phyloP scores from a whole-genome alignment of 495 filamentous ascomycete genomes.

The Articulospora tetracladia region DNA sequence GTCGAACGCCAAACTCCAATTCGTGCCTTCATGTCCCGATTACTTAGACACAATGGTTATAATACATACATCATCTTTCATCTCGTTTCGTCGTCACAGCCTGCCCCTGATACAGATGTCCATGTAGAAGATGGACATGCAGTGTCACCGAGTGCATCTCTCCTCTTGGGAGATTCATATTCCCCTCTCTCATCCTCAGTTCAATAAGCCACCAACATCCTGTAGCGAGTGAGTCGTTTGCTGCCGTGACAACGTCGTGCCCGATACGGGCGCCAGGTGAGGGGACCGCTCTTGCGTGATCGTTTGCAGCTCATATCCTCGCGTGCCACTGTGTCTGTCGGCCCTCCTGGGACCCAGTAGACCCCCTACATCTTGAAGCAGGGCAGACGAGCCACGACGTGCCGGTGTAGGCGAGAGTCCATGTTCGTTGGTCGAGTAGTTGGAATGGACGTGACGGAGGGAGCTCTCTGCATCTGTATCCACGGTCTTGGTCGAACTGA shows the following conservation, averaged over 20 bases:
- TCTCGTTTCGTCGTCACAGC: background rate
- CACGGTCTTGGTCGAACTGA: constrained; percentile 8
- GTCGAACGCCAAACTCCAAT: background rate
- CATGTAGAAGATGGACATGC: background rate
- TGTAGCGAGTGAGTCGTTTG: constrained; percentile 14
- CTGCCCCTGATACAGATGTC: background rate
- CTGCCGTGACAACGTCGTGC: background rate
- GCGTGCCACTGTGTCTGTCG: background rate
- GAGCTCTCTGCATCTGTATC: constrained; percentile 24
- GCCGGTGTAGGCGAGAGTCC: constrained; percentile 12
- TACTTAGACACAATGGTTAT: background rate
- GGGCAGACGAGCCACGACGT: constrained; percentile 14
- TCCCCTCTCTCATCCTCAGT: background rate
- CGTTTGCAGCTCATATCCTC: constrained; percentile 22
- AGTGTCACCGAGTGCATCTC: background rate
- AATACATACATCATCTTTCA: background rate
- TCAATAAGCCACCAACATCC: constrained; percentile 19
- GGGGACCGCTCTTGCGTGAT: constrained; percentile 14
- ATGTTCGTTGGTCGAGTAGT: constrained; percentile 2
- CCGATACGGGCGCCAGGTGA: background rate
- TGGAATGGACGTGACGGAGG: background rate
- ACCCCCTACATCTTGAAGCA: constrained; percentile 26
- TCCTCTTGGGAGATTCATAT: background rate
- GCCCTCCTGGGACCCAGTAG: constrained; percentile 18
- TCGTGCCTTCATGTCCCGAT: background rate